Evolutionary conservation across 495 filamentous ascomycete species (phyloP).

Genomic region (Penicillium pancosmium): DNA sequence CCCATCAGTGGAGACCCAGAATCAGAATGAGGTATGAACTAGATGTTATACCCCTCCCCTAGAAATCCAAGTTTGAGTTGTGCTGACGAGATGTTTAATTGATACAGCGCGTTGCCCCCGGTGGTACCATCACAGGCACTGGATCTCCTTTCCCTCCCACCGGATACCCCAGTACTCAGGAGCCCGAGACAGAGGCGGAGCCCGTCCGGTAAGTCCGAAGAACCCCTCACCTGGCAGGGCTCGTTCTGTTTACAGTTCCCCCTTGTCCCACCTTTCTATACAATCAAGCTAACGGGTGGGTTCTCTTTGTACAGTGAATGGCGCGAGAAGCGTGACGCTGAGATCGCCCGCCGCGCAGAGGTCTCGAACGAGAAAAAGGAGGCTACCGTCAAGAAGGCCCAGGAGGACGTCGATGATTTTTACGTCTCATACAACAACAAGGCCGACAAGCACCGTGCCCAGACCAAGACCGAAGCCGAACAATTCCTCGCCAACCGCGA

Average conservation of each 20-base stretch:
- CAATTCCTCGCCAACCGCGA: conserved; percentile 87
- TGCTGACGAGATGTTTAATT: conserved; percentile 27
- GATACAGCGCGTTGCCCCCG: conserved; percentile 70
- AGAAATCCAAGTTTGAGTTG: not conserved
- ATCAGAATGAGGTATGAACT: conserved; percentile 70
- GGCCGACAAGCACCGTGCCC: conserved; percentile 84
- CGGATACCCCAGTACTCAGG: conserved; percentile 51
- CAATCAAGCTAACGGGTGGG: conserved; percentile 6
- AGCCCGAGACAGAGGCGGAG: conserved; percentile 78
- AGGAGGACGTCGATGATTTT: conserved; percentile 93
- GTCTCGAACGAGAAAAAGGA: conserved; percentile 75
- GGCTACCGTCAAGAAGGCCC: conserved; percentile 82
- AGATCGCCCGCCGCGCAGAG: conserved; percentile 74
- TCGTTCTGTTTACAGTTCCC: conserved; percentile 10
- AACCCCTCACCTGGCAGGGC: conserved; percentile 5
- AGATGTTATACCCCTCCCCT: not conserved
- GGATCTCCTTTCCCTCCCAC: conserved; percentile 69
- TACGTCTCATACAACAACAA: conserved; percentile 99
- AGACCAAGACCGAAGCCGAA: conserved; percentile 89
- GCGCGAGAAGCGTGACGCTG: conserved; percentile 84
- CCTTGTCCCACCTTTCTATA: not conserved
- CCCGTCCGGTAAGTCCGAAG: conserved; percentile 64
- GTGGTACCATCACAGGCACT: conserved; percentile 86
- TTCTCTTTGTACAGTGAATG: conserved; percentile 61
- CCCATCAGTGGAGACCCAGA: conserved; percentile 71